Conservation (phyloP, 352 stramenopile species). For the Albugo laibachii region DNA sequence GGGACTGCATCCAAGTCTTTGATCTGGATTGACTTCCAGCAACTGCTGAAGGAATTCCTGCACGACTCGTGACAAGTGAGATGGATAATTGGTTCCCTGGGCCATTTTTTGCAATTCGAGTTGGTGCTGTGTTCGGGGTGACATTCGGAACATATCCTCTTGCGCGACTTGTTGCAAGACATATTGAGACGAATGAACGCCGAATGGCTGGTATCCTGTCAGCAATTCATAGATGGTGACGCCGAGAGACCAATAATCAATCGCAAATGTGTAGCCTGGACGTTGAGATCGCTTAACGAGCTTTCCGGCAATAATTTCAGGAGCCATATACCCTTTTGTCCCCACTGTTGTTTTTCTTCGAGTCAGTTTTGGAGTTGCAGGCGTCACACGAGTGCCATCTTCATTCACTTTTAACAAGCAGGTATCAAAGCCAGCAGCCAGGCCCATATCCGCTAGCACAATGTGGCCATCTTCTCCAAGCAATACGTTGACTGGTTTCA, state of each 20-base stretch:
- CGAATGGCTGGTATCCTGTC: conserved; percentile 72
- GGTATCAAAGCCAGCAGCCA: conserved; percentile 40
- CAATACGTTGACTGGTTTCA: conserved; percentile 82
- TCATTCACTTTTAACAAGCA: conserved; percentile 34
- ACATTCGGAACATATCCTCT: conserved; percentile 55
- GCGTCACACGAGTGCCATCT: conserved; percentile 20
- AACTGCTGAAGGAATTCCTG: conserved; percentile 65
- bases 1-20: conserved; percentile 43
- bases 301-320: conserved; percentile 78
- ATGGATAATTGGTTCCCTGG: conserved; percentile 35
- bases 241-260: conserved; percentile 70
- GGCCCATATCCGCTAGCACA: conserved; percentile 78
- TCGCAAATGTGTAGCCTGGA: conserved; percentile 48
- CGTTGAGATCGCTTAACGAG: conserved; percentile 59
- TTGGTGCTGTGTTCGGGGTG: conserved; percentile 49
- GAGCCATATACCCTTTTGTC: conserved; percentile 81
- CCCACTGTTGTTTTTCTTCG: conserved; percentile 67
- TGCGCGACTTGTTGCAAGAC: conserved; percentile 65
- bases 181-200: conserved; percentile 36
- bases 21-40: conserved; percentile 54
- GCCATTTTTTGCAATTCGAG: conserved; percentile 69
- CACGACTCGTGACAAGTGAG: conserved; percentile 33
- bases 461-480: conserved; percentile 78
- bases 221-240: conserved; percentile 80
- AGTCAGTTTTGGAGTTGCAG: conserved; percentile 33